Base-by-base conservation (phyloP, 1,284 basidiomycete species). In the Microbotryum silenes-acaulis region DNA sequence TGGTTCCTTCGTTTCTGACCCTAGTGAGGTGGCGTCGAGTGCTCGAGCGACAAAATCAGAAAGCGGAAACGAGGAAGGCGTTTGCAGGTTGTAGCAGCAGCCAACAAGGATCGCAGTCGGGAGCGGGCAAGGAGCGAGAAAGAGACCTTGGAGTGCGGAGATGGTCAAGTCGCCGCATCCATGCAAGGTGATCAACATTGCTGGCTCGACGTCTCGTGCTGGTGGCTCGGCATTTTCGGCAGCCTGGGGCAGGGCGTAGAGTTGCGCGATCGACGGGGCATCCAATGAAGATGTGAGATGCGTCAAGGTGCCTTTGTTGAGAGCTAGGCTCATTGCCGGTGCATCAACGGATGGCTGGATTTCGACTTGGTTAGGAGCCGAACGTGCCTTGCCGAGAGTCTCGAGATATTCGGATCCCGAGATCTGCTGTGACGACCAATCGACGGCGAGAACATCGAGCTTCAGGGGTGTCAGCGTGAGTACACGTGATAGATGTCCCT, bases 81-180 rank as follows among this genome's bases (percentile, higher is more conserved):
- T 65, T 29, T 55, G 56, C 10, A 69, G 23, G 54, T 69, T 69
- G 62, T 69, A 69, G 56, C 67, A 69, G 53, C 67, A 69, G 2
- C 67, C 67, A 23, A 66, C 62, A 6, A 58, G 51, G 21, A 69
- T 48, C 4, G 62, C 57, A 1, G 45, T 14, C 31, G 33, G n/a
- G 21, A 25, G 18, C 4, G 23, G 5, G 20, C 3, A 10, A 50
- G 48, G 27, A 6, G 56, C 57, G 12, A 21, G 37, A 16, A 31
- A 14, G 31, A 69, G 66, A 1, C 65, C 67, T 18, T 57, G 47
- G 16, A 69, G 47, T 7, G 67, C 56, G 18, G 54, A 61, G 9
- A 61, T 51, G 2, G 67, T 69, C 9, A 69, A 46, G 50, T 69
- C 65, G 1, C 67, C 67, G 21, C 67, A 69, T 1, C 65, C 67